Evolutionary conservation across 1,284 basidiomycete genomes (phyloP).

Genomic region (Moniliophthora roreri): DNA sequence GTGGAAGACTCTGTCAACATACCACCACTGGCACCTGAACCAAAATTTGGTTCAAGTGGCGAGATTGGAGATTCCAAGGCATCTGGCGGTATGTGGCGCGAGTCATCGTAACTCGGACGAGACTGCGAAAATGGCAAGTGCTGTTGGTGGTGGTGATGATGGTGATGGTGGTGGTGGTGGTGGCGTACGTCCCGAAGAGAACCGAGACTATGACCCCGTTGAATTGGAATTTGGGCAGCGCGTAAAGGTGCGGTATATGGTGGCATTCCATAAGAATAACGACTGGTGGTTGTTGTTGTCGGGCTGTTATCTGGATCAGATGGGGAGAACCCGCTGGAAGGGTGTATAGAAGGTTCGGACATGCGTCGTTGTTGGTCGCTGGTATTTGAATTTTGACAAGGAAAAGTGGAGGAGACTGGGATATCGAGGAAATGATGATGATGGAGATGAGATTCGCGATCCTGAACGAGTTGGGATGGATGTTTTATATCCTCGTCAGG

Average conservation of each 20-base stretch:
- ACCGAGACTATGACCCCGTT: conserved; percentile 39
- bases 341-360: conserved; percentile 57
- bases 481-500: conserved; percentile 37
- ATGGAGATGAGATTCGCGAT: conserved; percentile 37
- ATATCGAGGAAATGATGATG: conserved; percentile 27
- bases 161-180: conserved; percentile 24
- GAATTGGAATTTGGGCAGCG: conserved; percentile 35
- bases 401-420: conserved; percentile 25
- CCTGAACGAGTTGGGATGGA: conserved; percentile 24
- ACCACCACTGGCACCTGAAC: too few species aligned
- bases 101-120: conserved; percentile 3
- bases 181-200: conserved; percentile 38
- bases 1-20: conserved; percentile 34
- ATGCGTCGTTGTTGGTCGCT: conserved; percentile 57
- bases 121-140: conserved; percentile 4
- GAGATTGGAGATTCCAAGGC: conserved; percentile 46
- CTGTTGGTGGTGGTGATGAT: conserved; percentile 27
- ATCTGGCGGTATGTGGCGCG: conserved; percentile 16
- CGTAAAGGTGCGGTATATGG: conserved; percentile 21
- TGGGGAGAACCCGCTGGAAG: conserved; percentile 25
- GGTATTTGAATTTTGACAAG: conserved; percentile 26
- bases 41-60: conserved; percentile 47
- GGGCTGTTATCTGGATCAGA: conserved; percentile 23
- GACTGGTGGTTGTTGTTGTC: conserved; percentile 28
- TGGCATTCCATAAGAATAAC: conserved; percentile 27